These are phyloP conservation scores for Aspergillus saccharolyticus DNA, from an alignment of 495 filamentous ascomycete genomes.

Conservation along the genomic window DNA sequence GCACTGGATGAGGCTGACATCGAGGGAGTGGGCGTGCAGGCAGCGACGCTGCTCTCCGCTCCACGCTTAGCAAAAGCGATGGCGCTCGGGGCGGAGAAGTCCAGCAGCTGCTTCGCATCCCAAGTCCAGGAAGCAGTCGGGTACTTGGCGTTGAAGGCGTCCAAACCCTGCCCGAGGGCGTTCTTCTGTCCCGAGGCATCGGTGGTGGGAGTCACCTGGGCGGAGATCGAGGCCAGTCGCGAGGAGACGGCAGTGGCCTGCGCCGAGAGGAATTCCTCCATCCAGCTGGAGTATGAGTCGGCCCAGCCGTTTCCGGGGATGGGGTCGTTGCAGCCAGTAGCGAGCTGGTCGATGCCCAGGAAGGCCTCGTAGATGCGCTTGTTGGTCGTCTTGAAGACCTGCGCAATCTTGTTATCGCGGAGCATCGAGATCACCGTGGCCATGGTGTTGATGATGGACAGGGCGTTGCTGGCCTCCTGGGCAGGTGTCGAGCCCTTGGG, in stretches of 20 bases:
- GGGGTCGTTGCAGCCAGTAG: background rate
- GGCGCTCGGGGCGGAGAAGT: background rate
- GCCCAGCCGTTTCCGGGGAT: background rate
- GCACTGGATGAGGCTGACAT: background rate
- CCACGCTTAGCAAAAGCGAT: background rate
- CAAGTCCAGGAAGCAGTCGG: background rate
- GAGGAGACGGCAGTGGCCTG: background rate
- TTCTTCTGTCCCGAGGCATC: background rate
- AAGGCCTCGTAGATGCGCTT: constrained; percentile 1
- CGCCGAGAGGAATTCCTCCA: background rate
- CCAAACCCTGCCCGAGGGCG: background rate
- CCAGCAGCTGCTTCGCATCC: background rate
- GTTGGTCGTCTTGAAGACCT: background rate
- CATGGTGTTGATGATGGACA: constrained; percentile 3
- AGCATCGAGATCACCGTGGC: background rate
- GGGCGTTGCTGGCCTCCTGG: background rate
- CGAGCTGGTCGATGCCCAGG: background rate
- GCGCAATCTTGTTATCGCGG: background rate
- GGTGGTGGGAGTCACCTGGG: background rate
- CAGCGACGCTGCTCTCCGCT: background rate
- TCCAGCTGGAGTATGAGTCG: constrained; percentile 1
- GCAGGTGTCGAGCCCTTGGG: background rate
- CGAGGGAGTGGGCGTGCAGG: background rate
- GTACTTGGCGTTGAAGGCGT: background rate
- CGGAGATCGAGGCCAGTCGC: background rate